Evolutionary conservation across 2,329 filamentous ascomycete species (phyloP).

Genomic region (Diaporthe velutina): DNA sequence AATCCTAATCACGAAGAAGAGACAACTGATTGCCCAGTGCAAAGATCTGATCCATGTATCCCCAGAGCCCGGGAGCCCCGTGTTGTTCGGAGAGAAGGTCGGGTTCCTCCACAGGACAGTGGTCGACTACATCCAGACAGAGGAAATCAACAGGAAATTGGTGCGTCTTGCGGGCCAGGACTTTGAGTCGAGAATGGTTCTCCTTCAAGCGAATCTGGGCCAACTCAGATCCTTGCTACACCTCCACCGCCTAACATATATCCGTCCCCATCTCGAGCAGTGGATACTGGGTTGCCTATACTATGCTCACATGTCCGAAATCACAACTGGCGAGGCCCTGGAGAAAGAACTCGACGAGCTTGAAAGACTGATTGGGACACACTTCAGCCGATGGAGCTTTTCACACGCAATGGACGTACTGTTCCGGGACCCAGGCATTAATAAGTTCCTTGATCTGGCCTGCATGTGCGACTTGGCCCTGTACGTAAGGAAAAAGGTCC

Average conservation of each 20-base stretch:
- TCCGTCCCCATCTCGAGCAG: not conserved
- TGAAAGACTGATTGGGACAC: not conserved
- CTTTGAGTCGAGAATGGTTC: slow-evolving; percentile 15
- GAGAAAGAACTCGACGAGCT: slow-evolving; percentile 2
- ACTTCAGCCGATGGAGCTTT: slow-evolving; percentile 20
- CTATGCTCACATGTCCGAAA: slow-evolving; percentile 12
- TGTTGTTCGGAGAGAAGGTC: slow-evolving; percentile 30
- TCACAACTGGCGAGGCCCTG: not conserved
- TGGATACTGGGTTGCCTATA: slow-evolving; percentile 26
- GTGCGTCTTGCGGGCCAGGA: not conserved
- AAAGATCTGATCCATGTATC: slow-evolving; percentile 27
- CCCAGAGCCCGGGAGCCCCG: not conserved
- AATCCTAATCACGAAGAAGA: not conserved
- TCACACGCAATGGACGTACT: not conserved
- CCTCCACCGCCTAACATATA: slow-evolving; percentile 13
- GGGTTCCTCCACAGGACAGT: slow-evolving; percentile 35
- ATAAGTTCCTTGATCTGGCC: not conserved
- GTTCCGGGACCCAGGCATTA: not conserved
- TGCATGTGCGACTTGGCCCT: slow-evolving; percentile 1
- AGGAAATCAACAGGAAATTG: slow-evolving; percentile 36
- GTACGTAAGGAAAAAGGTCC: slow-evolving; percentile 10
- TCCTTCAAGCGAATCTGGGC: slow-evolving; percentile 21
- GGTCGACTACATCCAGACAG: slow-evolving; percentile 35
- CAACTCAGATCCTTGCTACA: slow-evolving; percentile 23
- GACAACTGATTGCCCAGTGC: slow-evolving; percentile 26